Base-by-base conservation (phyloP, 2,329 filamentous ascomycete species). In the Aspergillus sp. region DNA sequence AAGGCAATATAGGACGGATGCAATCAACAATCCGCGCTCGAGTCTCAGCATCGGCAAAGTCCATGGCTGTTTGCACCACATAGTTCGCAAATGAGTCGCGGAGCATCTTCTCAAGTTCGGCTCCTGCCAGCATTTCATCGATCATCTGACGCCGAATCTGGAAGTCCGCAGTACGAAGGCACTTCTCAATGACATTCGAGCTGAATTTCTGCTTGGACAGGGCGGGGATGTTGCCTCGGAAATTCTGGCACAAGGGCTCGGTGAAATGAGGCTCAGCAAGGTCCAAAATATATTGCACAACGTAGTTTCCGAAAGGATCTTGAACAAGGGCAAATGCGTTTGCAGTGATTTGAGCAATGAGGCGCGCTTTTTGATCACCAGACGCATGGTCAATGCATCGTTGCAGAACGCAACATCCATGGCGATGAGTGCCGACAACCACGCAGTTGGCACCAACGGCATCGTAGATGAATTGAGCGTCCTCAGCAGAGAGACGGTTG, bases 131-230 rank as follows among this genome's bases (percentile, higher is more conserved):
- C 72, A 99, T 89, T 80, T 98, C 95, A 38, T 90, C 86, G 60
- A 97, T 89, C 78, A 99, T 89, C 76, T 89, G 83, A 69, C 92
- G 89, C 74, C 90, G 92, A 55, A 90, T 90, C 9, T 85, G 81
- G 23, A 87, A 82, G 62, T 90, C 87, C 38, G 93, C 89, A 73
- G 92, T 96, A 59, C 95, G 92, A 61, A 98, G 81, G 70, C 91
- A 93, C 77, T 99, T 99, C 81, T 99, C 95, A 65, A 99, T 94
- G 60, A 99, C 95, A 70, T 99, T 99, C 71, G 95, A 98, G 80
- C 92, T 97, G 81, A 99, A 99, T 79, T 99, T 99, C 81, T 99
- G 95, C 75, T 92, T 93, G 5, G 95, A 98, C 15, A 89, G 73
- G 85, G 85, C 78, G 77, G 85, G 72, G 75, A 90, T 81, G 86